Evolutionary conservation across 345 rosid species (phyloP), one percentile per base, ranked within the genome.

Genomic region (Sisymbrium irio): DNA sequence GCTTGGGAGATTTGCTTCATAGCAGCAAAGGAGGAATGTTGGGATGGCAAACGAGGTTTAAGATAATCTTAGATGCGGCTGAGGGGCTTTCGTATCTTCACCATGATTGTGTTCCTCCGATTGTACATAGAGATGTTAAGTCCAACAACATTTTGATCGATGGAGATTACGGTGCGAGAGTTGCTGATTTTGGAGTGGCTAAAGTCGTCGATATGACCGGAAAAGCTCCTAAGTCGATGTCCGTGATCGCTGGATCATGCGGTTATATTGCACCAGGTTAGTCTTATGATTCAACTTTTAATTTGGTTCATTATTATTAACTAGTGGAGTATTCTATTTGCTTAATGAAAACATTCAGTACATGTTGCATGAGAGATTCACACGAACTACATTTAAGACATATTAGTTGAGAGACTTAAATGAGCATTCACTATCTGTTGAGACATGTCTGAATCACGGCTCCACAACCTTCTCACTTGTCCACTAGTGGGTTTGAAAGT

Each of bases 211-310:
- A 88, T 76, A 51, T 78, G 33, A 79, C 89, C 2, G 97, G 90
- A 33, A 95, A 86, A 78, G 86, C 77, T 68, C 92, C 84, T 0
- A 85, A 90, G 69, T 92, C 99, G 10, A 96, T 96, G 99, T 96
- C 99, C 10, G 86, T 84, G 13, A 89, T 96, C 49, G 97, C 99
- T 14, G 99, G 99, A 20, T 96, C 99, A 39, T 90, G 98, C 62
- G 99, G 99, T 62, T 96, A 96, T 80, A 92, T 96, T 64, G 99
- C 99, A 30, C 99, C 99, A 81, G 99, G 99, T 92, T 76, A 69
- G 97, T 75, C 20, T 18, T 54, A 45, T 69, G 20, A 7, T 65
- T 55, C 15, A 22, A 20, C 15, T 51, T 35, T 27, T 68, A 30
- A 35, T 35, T 9, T 61, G 47, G 25, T 62, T 67, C 62, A 42